Conservation (phyloP, 805 yeast genomes). For the Hanseniaspora pseudoguilliermondii region DNA sequence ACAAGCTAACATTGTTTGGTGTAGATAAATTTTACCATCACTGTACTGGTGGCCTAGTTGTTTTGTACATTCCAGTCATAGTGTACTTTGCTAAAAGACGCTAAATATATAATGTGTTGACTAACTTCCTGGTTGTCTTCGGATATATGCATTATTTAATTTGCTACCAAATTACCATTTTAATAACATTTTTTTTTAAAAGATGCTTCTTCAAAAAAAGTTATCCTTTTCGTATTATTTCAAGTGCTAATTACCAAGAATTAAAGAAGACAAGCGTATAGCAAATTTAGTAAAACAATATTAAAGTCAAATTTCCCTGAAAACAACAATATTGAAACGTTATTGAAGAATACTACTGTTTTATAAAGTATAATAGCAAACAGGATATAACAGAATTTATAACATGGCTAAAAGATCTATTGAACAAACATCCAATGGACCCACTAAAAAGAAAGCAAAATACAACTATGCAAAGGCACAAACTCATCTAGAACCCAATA, state of each 20-base stretch:
- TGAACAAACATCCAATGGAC: background rate
- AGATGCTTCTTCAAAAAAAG: background rate
- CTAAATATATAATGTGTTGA: background rate
- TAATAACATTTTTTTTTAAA: background rate
- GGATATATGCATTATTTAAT: background rate
- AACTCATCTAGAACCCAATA: constrained; percentile 55
- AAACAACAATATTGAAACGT: too few relatives aligned
- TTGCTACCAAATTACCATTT: background rate
- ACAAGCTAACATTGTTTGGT: background rate
- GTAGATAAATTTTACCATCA: background rate
- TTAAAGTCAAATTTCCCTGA: too few relatives aligned
- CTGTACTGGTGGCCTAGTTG: background rate
- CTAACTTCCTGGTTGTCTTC: background rate
- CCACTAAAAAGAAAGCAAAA: background rate
- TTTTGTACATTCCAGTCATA: background rate
- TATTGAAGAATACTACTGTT: background rate
- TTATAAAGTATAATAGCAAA: background rate
- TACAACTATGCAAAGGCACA: constrained; percentile 21
- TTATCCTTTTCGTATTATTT: too few relatives aligned
- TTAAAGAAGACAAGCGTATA: too few relatives aligned
- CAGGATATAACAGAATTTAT: background rate
- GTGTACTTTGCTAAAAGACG: background rate
- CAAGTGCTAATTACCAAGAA: too few relatives aligned
- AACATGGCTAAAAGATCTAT: background rate
- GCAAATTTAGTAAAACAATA: too few relatives aligned